phyloP scores from a whole-genome alignment of 192 early-diverging fungal species.

The Coemansia sp. region DNA sequence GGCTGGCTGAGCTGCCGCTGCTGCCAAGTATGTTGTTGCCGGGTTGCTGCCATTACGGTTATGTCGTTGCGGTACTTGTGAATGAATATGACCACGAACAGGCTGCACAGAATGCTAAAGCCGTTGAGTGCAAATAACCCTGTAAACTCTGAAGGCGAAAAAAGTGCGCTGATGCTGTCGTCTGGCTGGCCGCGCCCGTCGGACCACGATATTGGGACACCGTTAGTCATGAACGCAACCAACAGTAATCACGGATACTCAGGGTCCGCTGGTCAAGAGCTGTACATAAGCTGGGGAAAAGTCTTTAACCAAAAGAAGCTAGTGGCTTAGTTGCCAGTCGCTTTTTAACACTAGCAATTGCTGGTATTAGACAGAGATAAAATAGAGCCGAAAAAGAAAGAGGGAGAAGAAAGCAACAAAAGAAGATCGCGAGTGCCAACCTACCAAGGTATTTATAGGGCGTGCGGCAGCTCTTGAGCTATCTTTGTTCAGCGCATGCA shows the following conservation, averaged over 20 bases:
- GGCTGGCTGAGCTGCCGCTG: conserved; percentile 1
- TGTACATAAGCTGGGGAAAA: neutral
- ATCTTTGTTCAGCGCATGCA: neutral
- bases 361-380: neutral
- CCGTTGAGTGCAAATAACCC: conserved; percentile 41
- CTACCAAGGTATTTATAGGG: conserved; percentile 7
- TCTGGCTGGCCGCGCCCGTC: neutral
- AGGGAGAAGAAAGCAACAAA: neutral
- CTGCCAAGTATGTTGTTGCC: conserved; percentile 9
- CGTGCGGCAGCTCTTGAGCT: neutral
- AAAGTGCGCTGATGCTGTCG: conserved; percentile 18
- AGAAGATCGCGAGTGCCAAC: neutral
- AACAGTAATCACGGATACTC: neutral
- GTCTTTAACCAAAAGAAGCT: neutral
- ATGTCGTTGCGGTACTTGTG: conserved; percentile 46
- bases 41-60: conserved; percentile 31
- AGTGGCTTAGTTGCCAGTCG: neutral
- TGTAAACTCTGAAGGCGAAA: conserved; percentile 21
- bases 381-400: neutral
- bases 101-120: conserved; percentile 40
- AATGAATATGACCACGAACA: conserved; percentile 43
- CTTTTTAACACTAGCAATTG: neutral
- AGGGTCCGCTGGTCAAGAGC: neutral
- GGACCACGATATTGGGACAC: neutral
- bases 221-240: neutral